Evolutionary conservation across 1,139 yeast species (phyloP), one percentile per base, ranked within the genome.

Genomic region (Candida pseudocylindracea): DNA sequence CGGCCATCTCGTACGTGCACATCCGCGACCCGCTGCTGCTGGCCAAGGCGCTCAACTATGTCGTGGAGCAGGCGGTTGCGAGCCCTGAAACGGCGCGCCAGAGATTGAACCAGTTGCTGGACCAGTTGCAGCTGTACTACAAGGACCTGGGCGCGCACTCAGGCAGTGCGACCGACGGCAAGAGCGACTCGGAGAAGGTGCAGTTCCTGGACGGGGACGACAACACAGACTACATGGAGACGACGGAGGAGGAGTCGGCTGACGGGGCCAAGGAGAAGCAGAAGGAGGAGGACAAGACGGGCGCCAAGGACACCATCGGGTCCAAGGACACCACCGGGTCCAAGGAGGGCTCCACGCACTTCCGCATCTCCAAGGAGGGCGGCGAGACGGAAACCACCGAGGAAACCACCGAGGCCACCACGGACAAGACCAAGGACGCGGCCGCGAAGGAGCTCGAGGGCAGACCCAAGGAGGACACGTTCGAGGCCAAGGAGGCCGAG

Each of bases 221-320:
- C 34, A 62, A 63, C 28, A 40, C 45, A 7, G 80, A 73, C 37
- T 92, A 79, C 45, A 85, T 85, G 95, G 95, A 85, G 46, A 94
- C 94, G 7, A 75, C 91, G 1, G 95, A 94, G 13, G 72, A 72
- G 26, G 94, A 85, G 41, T 69, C 85, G 29, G 54, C 81, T 30
- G 79, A 67, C 34, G 96, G 85, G 45, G 96, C 72, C 38, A 80
- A 81, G 50, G 68, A 64, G 39, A 62, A 62, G 34, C 79, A 76
- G 43, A 60, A 73, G 50, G 66, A 57, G 40, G 58, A 53, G 36
- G 80, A 80, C 53, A 74, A 72, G 42, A 59, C 53, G 20, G 20
- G 20, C 20, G 20, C 20, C 20, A 15, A 15, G 20, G 20, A 15
- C 20, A 15, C 4, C 6, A 15, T 15, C 6, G 72, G 63, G 40